phyloP scores from a whole-genome alignment of 768 basidiomycete genomes.

The Thelephora aurantiotincta region DNA sequence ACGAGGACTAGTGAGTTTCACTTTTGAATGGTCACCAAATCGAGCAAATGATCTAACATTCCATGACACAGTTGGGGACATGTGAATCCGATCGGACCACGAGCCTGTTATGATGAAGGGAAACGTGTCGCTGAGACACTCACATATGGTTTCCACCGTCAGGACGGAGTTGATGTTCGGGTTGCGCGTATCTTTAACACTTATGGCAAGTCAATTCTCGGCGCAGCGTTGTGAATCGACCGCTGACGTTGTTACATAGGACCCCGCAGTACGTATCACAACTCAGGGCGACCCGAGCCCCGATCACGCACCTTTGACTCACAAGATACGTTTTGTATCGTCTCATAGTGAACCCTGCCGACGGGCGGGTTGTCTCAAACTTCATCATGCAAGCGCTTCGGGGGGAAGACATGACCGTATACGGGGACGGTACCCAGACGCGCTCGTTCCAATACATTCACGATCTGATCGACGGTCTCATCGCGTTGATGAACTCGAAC shows the following conservation, averaged over 20 bases:
- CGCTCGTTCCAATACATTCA: slow-evolving; percentile 98
- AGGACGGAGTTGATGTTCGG: slow-evolving; percentile 90
- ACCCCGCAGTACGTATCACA: slow-evolving; percentile 48
- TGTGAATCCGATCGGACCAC: slow-evolving; percentile 95
- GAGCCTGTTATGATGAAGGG: slow-evolving; percentile 99
- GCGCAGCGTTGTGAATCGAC: neutral
- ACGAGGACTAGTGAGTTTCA: slow-evolving; percentile 75
- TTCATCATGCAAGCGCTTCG: slow-evolving; percentile 96
- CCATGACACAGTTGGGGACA: slow-evolving; percentile 68
- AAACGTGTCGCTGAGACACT: slow-evolving; percentile 98
- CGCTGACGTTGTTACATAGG: slow-evolving; percentile 12
- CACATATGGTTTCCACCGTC: slow-evolving; percentile 90
- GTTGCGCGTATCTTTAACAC: slow-evolving; percentile 99
- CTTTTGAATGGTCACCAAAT: slow-evolving; percentile 7
- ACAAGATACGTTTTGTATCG: neutral
- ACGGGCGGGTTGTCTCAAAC: slow-evolving; percentile 97
- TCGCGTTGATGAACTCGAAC: slow-evolving; percentile 88
- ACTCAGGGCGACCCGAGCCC: slow-evolving; percentile 13
- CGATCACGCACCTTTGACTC: neutral
- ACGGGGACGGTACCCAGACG: slow-evolving; percentile 87
- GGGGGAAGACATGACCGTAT: slow-evolving; percentile 94
- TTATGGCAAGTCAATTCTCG: slow-evolving; percentile 36
- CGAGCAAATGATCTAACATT: neutral
- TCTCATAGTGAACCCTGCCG: slow-evolving; percentile 77
- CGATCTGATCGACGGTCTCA: slow-evolving; percentile 89